Evolutionary conservation across 2,329 filamentous ascomycete genomes (phyloP), one percentile per base, ranked within the genome.

Genomic region (Neonectria punicea): DNA sequence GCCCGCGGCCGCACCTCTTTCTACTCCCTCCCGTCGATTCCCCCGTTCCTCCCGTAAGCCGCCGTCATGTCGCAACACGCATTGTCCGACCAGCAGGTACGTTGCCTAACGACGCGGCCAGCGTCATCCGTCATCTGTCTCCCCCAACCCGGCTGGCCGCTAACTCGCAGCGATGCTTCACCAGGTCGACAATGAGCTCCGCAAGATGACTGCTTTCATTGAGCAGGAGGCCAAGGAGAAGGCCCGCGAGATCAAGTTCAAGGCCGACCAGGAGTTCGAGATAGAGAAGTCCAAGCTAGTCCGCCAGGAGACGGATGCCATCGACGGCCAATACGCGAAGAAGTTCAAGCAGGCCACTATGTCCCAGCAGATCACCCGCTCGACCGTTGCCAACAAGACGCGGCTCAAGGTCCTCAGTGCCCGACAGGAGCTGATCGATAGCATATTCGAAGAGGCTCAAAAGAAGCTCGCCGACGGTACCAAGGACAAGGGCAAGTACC

Each of bases 191-290:
- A 91, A 93, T 84, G 96, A 99, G 90, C 93, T 99, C 83, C 94
- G 93, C 87, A 99, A 99, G 89, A 99, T 99, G 96, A 98, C 96
- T 66, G 95, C 94, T 79, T 99, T 99, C 89, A 99, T 99, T 90
- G 93, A 94, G 82, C 96, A 98, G 85, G 96, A 99, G 85, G 96
- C 96, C 65, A 89, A 92, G 77, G 96, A 99, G 81, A 99, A 99
- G 84, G 94, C 94, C 76, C 92, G 92, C 79, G 96, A 99, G 83
- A 98, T 99, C 82, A 90, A 96, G 78, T 92, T 98, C 84, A 98
- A 98, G 84, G 96, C 96, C 81, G 94, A 98, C 85, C 94, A 98
- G 82, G 96, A 99, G 83, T 98, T 98, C 83, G 93, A 93, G 79
- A 98, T 98, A 80, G 96, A 99, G 81, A 99, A 99, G 85, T 96